Evolutionary conservation across 139 green algal genomes (phyloP), one percentile per base, ranked within the genome.

Genomic region (Limnomonas spitsbergensis): DNA sequence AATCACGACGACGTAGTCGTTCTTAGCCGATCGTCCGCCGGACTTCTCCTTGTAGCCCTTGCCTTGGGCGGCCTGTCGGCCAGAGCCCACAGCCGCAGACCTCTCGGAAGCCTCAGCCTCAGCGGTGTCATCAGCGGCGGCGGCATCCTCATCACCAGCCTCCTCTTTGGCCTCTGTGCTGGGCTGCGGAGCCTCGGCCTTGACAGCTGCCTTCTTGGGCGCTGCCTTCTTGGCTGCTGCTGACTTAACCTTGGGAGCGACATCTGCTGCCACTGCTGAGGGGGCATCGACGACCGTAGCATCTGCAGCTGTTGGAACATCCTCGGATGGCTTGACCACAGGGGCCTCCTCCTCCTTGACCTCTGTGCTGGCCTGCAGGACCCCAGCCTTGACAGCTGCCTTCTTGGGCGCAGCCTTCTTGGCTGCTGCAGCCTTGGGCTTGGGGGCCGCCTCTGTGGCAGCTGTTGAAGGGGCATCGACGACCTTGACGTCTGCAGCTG

Each of bases 51-150:
- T 82, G 66, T 74, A 75, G 2, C 70, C 54, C 9, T 66, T 56
- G 20, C 39, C 80, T 80, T 89, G 81, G 0, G 86, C 86, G 6
- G 82, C 87, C 34, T 80, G 77, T 14, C 87, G 77, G 52, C 84
- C 86, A 56, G 86, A 90, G 24, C 85, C 83, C 3, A 88, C 82
- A 4, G 75, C 32, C 2, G 36, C 70, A 32, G 27, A 14, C n/a
- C 6, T 24, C 40, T 38, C 40, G n/a, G n/a, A n/a, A n/a, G n/a
- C n/a, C n/a, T n/a, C n/a, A n/a, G n/a, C n/a, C n/a, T n/a, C n/a
- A 37, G 35, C 73, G 3, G 14, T 34, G 14, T 70, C 32, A 14
- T 78, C 32, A 2, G 47, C 7, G 3, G n/a, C n/a, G n/a, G n/a
- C n/a, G 6, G 20, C 40, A 20, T 61, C 27, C 71, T 67, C 71